Evolutionary conservation across 768 basidiomycete species (phyloP).

Genomic region (Mycena vitilis): DNA sequence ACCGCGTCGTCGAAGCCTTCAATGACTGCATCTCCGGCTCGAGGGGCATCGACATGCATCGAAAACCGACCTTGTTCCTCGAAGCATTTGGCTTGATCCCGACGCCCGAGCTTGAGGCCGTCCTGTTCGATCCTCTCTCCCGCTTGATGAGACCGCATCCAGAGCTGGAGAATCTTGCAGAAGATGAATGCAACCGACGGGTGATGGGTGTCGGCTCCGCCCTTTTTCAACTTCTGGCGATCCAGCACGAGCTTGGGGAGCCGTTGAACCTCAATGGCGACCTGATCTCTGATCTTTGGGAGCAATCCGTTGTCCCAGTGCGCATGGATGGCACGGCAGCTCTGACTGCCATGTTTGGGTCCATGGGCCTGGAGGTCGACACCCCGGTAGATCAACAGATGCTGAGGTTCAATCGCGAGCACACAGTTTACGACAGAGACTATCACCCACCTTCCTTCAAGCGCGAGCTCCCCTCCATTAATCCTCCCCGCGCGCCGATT

Average conservation of each 20-base stretch:
- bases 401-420: not conserved
- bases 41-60: no score
- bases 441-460: not conserved
- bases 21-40: no score
- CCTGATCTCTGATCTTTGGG: not conserved
- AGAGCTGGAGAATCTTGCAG: not conserved
- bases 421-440: not conserved
- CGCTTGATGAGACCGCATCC: not conserved
- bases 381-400: not conserved
- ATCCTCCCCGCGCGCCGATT: not conserved
- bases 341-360: not conserved
- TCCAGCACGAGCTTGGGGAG: not conserved
- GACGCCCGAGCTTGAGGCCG: no score
- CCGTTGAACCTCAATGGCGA: conserved; percentile 7
- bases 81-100: no score
- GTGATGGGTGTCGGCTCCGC: not conserved
- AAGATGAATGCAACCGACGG: not conserved
- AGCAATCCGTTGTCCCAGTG: not conserved
- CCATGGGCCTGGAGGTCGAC: not conserved
- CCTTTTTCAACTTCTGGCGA: not conserved
- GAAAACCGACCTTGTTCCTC: no score
- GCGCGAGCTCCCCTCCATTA: not conserved
- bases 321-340: not conserved
- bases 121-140: not conserved
- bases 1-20: no score